These are phyloP conservation scores for Dictyostelium intermedium DNA, from an alignment of 78 protist genomes.

Conservation along the genomic window DNA sequence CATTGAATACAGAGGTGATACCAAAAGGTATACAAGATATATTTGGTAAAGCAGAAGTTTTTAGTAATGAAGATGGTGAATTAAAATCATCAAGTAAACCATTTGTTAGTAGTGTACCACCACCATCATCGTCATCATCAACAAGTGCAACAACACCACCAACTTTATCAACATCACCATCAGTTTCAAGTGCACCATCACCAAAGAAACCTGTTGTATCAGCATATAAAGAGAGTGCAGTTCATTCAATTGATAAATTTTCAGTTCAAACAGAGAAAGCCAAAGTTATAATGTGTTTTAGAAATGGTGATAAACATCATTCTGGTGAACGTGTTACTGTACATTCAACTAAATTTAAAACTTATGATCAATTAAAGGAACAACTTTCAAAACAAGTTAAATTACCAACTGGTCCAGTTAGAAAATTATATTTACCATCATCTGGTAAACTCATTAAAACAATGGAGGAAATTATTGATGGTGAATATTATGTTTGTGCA, in stretches of 20 bases:
- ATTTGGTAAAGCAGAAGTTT: conserved; percentile 18
- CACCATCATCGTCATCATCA: background rate
- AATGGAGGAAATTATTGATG: conserved; percentile 60
- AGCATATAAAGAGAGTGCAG: background rate
- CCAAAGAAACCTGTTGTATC: conserved; percentile 60
- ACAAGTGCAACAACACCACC: background rate
- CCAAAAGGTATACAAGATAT: conserved; percentile 32
- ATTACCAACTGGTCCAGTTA: conserved; percentile 56
- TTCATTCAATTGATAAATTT: conserved; percentile 11
- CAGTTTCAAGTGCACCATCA: background rate
- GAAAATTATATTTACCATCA: conserved; percentile 6
- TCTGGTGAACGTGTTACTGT: conserved; percentile 32
- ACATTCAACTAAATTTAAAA: conserved; percentile 58
- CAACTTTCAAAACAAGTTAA: conserved; percentile 63
- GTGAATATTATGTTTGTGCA: conserved; percentile 49
- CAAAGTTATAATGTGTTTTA: conserved; percentile 36
- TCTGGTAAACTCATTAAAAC: conserved; percentile 39
- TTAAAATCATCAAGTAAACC: background rate
- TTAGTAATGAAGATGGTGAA: background rate
- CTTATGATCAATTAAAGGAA: conserved; percentile 69
- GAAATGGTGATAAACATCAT: conserved; percentile 66
- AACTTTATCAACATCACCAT: background rate
- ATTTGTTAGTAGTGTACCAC: background rate
- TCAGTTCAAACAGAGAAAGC: conserved; percentile 53
- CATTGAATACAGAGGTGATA: conserved; percentile 21